These are phyloP conservation scores for Keithomyces neogunnii DNA, from an alignment of 2,329 filamentous ascomycete species.

Conservation along the genomic window DNA sequence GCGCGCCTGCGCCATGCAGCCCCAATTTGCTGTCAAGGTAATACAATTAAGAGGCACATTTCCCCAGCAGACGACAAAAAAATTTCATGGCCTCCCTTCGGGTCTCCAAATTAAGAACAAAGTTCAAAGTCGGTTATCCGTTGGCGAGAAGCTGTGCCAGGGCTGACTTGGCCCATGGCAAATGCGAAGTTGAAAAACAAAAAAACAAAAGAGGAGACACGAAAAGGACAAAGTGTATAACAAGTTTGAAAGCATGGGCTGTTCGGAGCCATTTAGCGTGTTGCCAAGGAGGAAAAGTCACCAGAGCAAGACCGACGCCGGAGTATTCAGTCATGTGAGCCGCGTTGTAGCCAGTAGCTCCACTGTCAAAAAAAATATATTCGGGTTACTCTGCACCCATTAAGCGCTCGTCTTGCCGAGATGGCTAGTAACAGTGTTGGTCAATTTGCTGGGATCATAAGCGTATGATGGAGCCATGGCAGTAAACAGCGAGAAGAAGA, in stretches of 20 bases:
- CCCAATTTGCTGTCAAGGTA: slow-evolving; percentile 26
- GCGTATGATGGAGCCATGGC: slow-evolving; percentile 55
- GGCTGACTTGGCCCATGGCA: slow-evolving; percentile 7
- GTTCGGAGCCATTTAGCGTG: neutral
- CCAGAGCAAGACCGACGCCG: neutral
- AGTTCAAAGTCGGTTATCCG: neutral
- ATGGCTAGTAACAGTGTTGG: slow-evolving; percentile 40
- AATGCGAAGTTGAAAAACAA: slow-evolving; percentile 12
- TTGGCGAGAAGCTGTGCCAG: slow-evolving; percentile 10
- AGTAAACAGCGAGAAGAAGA: slow-evolving; percentile 63
- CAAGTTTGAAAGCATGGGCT: no score
- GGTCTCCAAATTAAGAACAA: neutral
- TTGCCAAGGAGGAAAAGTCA: neutral
- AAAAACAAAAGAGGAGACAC: slow-evolving; percentile 11
- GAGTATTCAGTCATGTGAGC: neutral
- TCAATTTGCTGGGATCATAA: slow-evolving; percentile 42
- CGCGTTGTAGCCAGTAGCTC: no score
- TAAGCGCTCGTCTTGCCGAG: slow-evolving; percentile 30
- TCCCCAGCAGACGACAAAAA: slow-evolving; percentile 17
- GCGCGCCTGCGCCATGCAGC: slow-evolving; percentile 26
- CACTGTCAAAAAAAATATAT: neutral
- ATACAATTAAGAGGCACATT: slow-evolving; percentile 17
- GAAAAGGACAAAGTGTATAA: slow-evolving; percentile 5
- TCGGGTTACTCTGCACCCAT: neutral
- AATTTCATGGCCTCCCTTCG: neutral